Base-by-base conservation (phyloP, 352 stramenopile species). In the Phytophthora quininea region DNA sequence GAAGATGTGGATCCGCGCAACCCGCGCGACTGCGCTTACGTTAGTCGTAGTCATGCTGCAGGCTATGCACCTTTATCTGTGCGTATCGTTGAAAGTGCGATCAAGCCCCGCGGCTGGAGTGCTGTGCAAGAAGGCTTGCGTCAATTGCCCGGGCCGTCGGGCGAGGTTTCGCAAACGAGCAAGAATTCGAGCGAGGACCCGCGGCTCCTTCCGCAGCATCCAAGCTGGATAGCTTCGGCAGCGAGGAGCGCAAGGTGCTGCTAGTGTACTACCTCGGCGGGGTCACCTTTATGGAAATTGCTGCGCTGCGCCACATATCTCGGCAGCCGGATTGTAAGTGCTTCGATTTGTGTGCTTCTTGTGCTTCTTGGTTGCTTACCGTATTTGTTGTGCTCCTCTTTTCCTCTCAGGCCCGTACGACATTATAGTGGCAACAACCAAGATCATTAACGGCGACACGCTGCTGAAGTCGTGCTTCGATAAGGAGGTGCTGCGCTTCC, bases 231-330 rank as follows among this genome's bases (percentile, higher is more conserved):
- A 86, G 65, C 30, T 90, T 92, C 67, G 86, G 85, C 33, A 81
- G 68, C 33, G 85, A 92, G 50, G 82, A 95, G 58, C 76, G 82
- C 56, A 98, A 98, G 73, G 93, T 98, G 37, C 88, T 99, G 77
- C 73, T 99, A 9, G 92, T 99, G 19, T 98, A 98, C 76, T 99
- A 97, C 75, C 62, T 99, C 14, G 97, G 97, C 43, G 97, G 97
- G 31, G 90, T 99, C 12, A 98, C 96, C 19, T 98, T 93, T 74
- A 98, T 98, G 91, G 97, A 99, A 74, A 97, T 98, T 62, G 96
- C 97, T 15, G 95, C 96, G 15, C 75, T 99, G 42, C 90, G 97
- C 31, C 98, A 98, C 76, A 79, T 99, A 33, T 98, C 92, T 14
- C 90, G 90, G 58, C 85, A 97, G 40, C 82, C 89, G 11, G 87